Evolutionary conservation across 768 basidiomycete species (phyloP).

Genomic region (Astraeus odoratus): DNA sequence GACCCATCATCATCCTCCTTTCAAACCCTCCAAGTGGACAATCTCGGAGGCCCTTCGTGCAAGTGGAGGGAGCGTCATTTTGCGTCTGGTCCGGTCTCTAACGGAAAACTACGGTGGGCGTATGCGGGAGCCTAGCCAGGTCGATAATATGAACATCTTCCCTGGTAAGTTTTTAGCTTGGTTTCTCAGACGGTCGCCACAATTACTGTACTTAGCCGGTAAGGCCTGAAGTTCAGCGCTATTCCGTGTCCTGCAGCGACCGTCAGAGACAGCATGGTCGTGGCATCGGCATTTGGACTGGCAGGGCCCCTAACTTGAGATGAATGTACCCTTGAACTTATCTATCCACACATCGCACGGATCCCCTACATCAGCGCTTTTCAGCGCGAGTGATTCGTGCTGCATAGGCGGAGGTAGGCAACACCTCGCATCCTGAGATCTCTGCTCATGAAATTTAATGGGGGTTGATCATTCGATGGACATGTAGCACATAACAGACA

Average conservation of each 20-base stretch:
- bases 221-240: slow-evolving; percentile 60
- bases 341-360: slow-evolving; percentile 82
- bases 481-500: slow-evolving; percentile 52
- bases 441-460: slow-evolving; percentile 23
- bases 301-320: slow-evolving; percentile 64
- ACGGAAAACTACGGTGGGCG: slow-evolving; percentile 48
- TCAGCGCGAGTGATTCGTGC: slow-evolving; percentile 69
- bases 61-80: slow-evolving; percentile 77
- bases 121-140: slow-evolving; percentile 73
- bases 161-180: slow-evolving; percentile 53
- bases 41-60: slow-evolving; percentile 68
- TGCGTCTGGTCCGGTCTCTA: slow-evolving; percentile 84
- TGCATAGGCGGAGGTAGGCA: slow-evolving; percentile 65
- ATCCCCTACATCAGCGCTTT: slow-evolving; percentile 86
- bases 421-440: neutral
- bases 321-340: slow-evolving; percentile 56
- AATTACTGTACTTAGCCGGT: too few species aligned
- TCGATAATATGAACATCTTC: slow-evolving; percentile 93
- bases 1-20: slow-evolving; percentile 89
- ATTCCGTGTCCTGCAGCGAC: slow-evolving; percentile 61
- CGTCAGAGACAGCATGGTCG: slow-evolving; percentile 85
- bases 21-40: slow-evolving; percentile 88
- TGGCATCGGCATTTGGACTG: slow-evolving; percentile 77
- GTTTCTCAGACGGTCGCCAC: too few species aligned
- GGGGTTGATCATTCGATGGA: slow-evolving; percentile 47